Base-by-base conservation (phyloP, 768 basidiomycete species). In the Tulasnella sp. region DNA sequence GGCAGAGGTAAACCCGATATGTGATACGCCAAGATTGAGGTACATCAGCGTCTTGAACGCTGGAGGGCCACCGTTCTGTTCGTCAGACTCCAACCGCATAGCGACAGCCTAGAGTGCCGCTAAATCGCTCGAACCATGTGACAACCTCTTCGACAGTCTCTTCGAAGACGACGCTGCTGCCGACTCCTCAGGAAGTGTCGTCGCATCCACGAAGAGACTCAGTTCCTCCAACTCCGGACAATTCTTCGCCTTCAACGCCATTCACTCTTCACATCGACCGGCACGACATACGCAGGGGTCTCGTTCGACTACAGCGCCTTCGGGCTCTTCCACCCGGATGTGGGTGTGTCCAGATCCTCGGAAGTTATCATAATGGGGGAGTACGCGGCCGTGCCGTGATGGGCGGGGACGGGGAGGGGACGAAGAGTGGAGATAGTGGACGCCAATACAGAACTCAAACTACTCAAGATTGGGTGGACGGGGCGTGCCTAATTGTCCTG, bases 381-480 rank as follows among this genome's bases (percentile, higher is more conserved):
- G 43, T 56, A 41, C 11, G 54, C 38, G n/a, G 54, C 54, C 27
- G 43, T n/a, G 27, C 54, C 54, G 38, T 42, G 43, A 42, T 56
- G 54, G 41, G 54, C 24, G 17, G 43, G 41, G 17, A 45, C 26
- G 32, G 3, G 32, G 26, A 56, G 1, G 26, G 54, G 54, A 17
- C 38, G 38, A 3, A 56, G 17, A 1, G 54, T 56, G 11, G 54
- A 17, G 7, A 24, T 23, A 19, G 54, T 56, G 43, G 95, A 99
- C 73, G 86, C 88, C n/a, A 79, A 79, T 15, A 75, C 77, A 4
- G 83, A 87, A 48, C 78, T 96, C 56, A 84, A 85, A 67, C 79
- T 86, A 65, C 82, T 99, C 64, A 94, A 86, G 70, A 96, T 99
- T 27, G 13, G 51, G n/a, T n/a, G n/a, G n/a, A n/a, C n/a, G n/a